A percentile compares a stretch with the other conserved stretches of the same genome.
phyloP scores from a whole-genome alignment of 208 protist genomes.

The Crithidia mellificae region DNA sequence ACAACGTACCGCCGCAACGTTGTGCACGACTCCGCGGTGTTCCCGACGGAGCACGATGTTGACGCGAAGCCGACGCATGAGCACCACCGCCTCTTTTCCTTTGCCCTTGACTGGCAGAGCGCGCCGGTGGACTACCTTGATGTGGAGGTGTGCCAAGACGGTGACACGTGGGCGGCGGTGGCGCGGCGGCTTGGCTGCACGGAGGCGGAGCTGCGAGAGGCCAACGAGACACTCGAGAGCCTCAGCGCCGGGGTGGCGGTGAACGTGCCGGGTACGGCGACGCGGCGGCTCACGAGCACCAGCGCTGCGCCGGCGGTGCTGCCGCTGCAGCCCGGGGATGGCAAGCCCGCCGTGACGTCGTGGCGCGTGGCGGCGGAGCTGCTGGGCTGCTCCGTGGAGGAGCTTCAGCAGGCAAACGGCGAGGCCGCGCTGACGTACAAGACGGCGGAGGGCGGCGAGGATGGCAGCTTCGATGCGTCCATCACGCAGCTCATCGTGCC shows the following conservation, averaged over 20 bases:
- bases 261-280: constrained; percentile 52
- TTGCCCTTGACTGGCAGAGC: constrained; percentile 89
- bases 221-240: constrained; percentile 46
- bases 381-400: constrained; percentile 79
- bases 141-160: constrained; percentile 46
- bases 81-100: constrained; percentile 91
- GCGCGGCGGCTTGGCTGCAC: constrained; percentile 60
- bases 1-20: constrained; percentile 81
- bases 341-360: constrained; percentile 27
- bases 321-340: constrained; percentile 37
- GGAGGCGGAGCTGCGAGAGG: constrained; percentile 43
- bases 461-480: constrained; percentile 52
- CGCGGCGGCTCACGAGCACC: constrained; percentile 58
- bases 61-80: constrained; percentile 62
- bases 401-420: constrained; percentile 82
- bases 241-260: constrained; percentile 48
- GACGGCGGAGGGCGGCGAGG: constrained; percentile 26
- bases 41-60: constrained; percentile 82
- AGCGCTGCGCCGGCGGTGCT: constrained; percentile 46
- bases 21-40: constrained; percentile 79
- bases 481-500: constrained; percentile 70
- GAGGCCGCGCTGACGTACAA: constrained; percentile 62
- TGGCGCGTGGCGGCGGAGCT: constrained; percentile 75
- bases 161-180: constrained; percentile 68
- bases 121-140: constrained; percentile 63